phyloP scores from a whole-genome alignment of 345 rosid species.

The Sapria himalayana region DNA sequence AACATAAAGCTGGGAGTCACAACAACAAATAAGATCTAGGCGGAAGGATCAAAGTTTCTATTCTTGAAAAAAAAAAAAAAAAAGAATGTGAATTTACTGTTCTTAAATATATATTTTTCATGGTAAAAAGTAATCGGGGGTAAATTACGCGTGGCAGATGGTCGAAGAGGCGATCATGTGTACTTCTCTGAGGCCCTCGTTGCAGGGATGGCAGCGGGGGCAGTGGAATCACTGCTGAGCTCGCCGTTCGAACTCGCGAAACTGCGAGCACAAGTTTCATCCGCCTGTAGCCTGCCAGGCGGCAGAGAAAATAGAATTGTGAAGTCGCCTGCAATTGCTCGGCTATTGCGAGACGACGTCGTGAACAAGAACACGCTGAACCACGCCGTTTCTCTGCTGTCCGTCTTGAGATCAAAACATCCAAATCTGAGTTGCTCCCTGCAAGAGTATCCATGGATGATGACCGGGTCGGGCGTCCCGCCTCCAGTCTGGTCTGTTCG shows the following conservation, averaged over 20 bases:
- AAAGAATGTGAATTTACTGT: not conserved
- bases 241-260: constrained; percentile 77
- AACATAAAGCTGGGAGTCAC: too few relatives aligned
- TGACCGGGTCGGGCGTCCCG: constrained; percentile 80
- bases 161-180: constrained; percentile 55
- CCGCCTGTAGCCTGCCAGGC: constrained; percentile 37
- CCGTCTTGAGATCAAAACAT: constrained; percentile 45
- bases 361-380: constrained; percentile 47
- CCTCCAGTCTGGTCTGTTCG: constrained; percentile 52
- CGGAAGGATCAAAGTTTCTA: not conserved
- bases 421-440: constrained; percentile 44
- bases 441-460: constrained; percentile 84
- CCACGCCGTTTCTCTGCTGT: constrained; percentile 41
- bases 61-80: too few relatives aligned
- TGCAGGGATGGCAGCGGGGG: constrained; percentile 71
- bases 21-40: not conserved
- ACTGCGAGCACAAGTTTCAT: constrained; percentile 53
- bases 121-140: not conserved
- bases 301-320: constrained; percentile 13
- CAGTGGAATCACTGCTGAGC: constrained; percentile 38
- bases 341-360: constrained; percentile 31
- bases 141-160: constrained; percentile 26
- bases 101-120: not conserved
- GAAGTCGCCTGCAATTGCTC: constrained; percentile 27
- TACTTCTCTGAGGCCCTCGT: constrained; percentile 48